phyloP scores from a whole-genome alignment of 2,329 filamentous ascomycete species.

The Leptographium flavum region DNA sequence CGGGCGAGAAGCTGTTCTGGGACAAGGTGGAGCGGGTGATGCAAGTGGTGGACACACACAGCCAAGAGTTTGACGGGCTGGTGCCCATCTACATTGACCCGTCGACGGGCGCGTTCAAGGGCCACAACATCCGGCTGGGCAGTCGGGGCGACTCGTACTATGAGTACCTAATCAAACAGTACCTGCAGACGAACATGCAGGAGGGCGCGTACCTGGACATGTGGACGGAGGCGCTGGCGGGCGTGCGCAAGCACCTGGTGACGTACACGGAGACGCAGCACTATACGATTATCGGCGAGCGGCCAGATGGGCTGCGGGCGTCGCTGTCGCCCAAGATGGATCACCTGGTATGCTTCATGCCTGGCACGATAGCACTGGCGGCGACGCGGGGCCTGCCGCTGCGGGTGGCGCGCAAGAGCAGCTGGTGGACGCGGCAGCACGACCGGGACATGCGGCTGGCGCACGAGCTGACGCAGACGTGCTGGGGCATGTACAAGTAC shows the following conservation, averaged over 20 bases:
- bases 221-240: constrained; percentile 77
- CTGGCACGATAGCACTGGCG: constrained; percentile 82
- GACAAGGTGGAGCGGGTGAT: constrained; percentile 84
- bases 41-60: constrained; percentile 76
- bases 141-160: constrained; percentile 97
- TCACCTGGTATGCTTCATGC: constrained; percentile 94
- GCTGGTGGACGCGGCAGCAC: constrained; percentile 62
- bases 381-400: constrained; percentile 69
- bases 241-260: constrained; percentile 81
- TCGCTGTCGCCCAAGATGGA: constrained; percentile 84
- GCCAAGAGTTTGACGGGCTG: constrained; percentile 61
- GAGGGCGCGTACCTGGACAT: constrained; percentile 80
- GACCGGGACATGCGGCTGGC: constrained; percentile 82
- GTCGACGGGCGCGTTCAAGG: constrained; percentile 62
- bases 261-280: constrained; percentile 71
- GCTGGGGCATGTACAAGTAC: constrained; percentile 92
- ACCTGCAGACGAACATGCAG: constrained; percentile 77
- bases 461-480: constrained; percentile 85
- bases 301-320: constrained; percentile 55
- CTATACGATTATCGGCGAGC: constrained; percentile 82
- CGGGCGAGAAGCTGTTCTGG: constrained; percentile 87
- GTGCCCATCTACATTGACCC: constrained; percentile 86
- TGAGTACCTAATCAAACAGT: constrained; percentile 98
- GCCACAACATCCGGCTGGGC: constrained; percentile 76
- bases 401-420: constrained; percentile 55